Base-by-base conservation (phyloP, 139 green algal genomes). In the Chlamydomonas schloesseri region DNA sequence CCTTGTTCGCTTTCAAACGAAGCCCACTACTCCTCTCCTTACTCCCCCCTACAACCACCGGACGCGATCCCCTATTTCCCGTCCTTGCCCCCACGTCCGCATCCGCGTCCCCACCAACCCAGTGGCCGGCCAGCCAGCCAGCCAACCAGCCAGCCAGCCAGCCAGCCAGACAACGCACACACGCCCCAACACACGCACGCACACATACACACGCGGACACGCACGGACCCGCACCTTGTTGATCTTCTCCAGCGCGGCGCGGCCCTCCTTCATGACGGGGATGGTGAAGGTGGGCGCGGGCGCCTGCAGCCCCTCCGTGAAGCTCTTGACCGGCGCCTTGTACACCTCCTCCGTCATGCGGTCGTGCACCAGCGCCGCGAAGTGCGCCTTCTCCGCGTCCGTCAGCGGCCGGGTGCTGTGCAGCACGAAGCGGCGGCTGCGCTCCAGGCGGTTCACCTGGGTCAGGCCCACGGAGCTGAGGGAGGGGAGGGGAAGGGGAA, bases 341-440 rank as follows among this genome's bases (percentile, higher is more conserved):
- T 99, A 99, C 6, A 99, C 91, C 94, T 98, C 93, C 96, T 99
- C 97, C 37, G 97, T 99, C 97, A 99, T 99, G 81, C 97, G 95
- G 88, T 99, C 98, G 88, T 99, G 97, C 84, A 99, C 95, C 80
- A 96, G 83, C 8, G 89, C 84, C 3, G 94, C 92, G 93, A 96
- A 97, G 11, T 72, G 71, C 17, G 78, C 58, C 82, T 86, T 65
- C 71, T 92, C 89, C 2, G 17, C 75, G 34, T 69, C 80, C 3
- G 88, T 87, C 17, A 96, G 90, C 31, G 89, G 82, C 33, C 88
- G 84, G 14, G 77, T 86, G 28, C 83, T 88, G 68, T 90, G 88
- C 58, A 99, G 84, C 64, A 91, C 74, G 83, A 93, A 99, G 50
- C 97, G 92, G 33, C 94, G 88, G 50, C 89, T 96, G 24, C 91